Evolutionary conservation across 805 yeast species (phyloP).

Genomic region (Barnettozyma pratensis): DNA sequence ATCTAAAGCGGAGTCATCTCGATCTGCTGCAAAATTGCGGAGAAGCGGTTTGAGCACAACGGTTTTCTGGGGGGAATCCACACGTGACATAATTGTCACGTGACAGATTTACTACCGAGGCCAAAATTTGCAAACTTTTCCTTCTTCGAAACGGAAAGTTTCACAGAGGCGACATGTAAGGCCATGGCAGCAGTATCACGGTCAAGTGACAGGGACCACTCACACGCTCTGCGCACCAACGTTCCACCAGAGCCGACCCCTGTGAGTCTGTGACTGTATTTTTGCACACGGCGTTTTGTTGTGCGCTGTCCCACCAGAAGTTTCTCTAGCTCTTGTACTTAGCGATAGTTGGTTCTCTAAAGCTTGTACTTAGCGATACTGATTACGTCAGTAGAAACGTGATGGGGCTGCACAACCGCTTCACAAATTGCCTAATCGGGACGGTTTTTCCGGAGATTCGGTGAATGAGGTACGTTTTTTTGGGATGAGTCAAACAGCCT

Average conservation of each 20-base stretch:
- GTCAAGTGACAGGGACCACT: too few species aligned
- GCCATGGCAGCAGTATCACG: too few species aligned
- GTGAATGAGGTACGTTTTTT: background rate
- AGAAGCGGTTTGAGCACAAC: background rate
- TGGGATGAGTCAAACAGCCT: background rate
- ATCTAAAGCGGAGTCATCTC: background rate
- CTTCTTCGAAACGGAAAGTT: too few species aligned
- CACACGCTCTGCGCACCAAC: too few species aligned
- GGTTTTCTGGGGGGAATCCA: too few species aligned
- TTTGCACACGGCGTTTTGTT: background rate
- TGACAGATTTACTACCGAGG: background rate
- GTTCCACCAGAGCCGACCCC: too few species aligned
- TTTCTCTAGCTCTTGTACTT: slow-evolving; percentile 5
- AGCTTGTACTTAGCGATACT: slow-evolving; percentile 6
- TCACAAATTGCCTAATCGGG: background rate
- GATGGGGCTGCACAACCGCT: background rate
- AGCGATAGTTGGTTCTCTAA: slow-evolving; percentile 2
- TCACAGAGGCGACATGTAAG: too few species aligned
- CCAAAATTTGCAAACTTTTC: too few species aligned
- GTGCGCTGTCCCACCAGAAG: background rate
- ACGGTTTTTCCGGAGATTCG: background rate
- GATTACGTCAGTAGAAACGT: background rate
- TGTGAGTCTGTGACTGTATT: background rate
- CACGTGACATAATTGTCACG: background rate
- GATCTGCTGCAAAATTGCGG: background rate